Percentiles rank a stretch among this genome's conserved stretches.
These are phyloP conservation scores for Pleurotus tuber-regium DNA, from an alignment of 768 basidiomycete species.

Conservation along the genomic window DNA sequence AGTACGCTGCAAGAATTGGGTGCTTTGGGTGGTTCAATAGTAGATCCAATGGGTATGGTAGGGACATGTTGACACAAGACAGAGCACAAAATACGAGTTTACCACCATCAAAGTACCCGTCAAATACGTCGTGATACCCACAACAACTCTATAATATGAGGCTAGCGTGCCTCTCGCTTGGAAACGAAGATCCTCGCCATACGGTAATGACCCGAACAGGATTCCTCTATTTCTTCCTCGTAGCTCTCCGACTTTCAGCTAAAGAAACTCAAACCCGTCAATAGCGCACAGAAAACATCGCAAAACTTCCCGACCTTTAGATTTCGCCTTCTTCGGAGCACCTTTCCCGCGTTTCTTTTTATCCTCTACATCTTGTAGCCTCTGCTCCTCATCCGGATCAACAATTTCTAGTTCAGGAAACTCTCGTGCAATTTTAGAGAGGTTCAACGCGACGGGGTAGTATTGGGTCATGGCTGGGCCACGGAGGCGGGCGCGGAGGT, in stretches of 20 bases:
- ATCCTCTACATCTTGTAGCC: conserved; percentile 65
- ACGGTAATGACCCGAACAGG: too few species aligned
- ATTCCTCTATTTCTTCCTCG: conserved; percentile 34
- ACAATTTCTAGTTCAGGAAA: conserved; percentile 60
- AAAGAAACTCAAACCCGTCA: conserved; percentile 4
- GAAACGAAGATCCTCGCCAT: too few species aligned
- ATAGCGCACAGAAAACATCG: conserved; percentile 19
- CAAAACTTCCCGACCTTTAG: conserved; percentile 43
- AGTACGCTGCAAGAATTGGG: conserved; percentile 62
- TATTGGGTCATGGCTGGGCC: conserved; percentile 87
- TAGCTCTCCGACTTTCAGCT: conserved; percentile 54
- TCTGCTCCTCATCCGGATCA: conserved; percentile 64
- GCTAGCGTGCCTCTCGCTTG: too few species aligned
- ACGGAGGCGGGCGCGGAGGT: conserved; percentile 75
- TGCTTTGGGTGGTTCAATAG: conserved; percentile 32
- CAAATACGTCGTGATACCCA: too few species aligned
- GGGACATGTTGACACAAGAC: conserved; percentile 11
- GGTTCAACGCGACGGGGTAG: conserved; percentile 64
- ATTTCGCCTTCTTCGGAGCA: conserved; percentile 77
- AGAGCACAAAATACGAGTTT: conserved; percentile 4
- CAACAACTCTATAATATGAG: too few species aligned
- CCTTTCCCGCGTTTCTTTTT: conserved; percentile 79
- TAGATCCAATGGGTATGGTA: conserved; percentile 18
- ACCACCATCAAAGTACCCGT: too few species aligned
- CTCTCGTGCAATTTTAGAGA: conserved; percentile 47